phyloP scores from a whole-genome alignment of 1,284 basidiomycete genomes.

The Apiotrichum sp. region DNA sequence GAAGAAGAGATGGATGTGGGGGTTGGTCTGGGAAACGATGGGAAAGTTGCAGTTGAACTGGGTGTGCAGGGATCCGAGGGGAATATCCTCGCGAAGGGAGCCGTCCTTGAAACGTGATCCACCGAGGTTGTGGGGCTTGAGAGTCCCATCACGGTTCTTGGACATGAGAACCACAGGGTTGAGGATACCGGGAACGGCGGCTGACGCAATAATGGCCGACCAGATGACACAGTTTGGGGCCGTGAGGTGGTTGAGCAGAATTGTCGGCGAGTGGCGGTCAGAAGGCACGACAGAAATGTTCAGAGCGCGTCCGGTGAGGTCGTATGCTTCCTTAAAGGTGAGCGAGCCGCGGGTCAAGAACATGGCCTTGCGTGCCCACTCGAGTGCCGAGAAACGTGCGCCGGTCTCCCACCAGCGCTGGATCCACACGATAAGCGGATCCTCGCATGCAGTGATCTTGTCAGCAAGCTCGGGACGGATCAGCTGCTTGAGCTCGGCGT shows the following conservation, averaged over 20 bases:
- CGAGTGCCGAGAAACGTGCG: slow-evolving; percentile 83
- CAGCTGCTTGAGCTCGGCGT: slow-evolving; percentile 74
- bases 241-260: slow-evolving; percentile 90
- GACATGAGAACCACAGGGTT: slow-evolving; percentile 74
- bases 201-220: slow-evolving; percentile 49
- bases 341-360: slow-evolving; percentile 92
- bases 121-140: slow-evolving; percentile 92
- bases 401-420: slow-evolving; percentile 79
- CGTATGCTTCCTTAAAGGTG: slow-evolving; percentile 93
- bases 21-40: slow-evolving; percentile 89
- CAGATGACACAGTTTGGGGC: slow-evolving; percentile 74
- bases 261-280: slow-evolving; percentile 93
- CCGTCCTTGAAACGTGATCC: slow-evolving; percentile 82
- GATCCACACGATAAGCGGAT: slow-evolving; percentile 69
- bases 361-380: slow-evolving; percentile 80
- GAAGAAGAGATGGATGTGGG: slow-evolving; percentile 97
- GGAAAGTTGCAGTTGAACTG: slow-evolving; percentile 95
- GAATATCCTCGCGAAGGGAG: slow-evolving; percentile 85
- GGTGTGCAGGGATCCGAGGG: slow-evolving; percentile 83
- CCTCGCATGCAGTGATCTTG: slow-evolving; percentile 85
- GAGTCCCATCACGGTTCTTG: slow-evolving; percentile 72
- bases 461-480: slow-evolving; percentile 77
- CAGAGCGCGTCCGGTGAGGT: slow-evolving; percentile 79
- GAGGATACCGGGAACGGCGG: slow-evolving; percentile 47
- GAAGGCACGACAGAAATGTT: slow-evolving; percentile 94